Conservation (phyloP, 495 filamentous ascomycete species). For the Neurospora tetrasperma region DNA sequence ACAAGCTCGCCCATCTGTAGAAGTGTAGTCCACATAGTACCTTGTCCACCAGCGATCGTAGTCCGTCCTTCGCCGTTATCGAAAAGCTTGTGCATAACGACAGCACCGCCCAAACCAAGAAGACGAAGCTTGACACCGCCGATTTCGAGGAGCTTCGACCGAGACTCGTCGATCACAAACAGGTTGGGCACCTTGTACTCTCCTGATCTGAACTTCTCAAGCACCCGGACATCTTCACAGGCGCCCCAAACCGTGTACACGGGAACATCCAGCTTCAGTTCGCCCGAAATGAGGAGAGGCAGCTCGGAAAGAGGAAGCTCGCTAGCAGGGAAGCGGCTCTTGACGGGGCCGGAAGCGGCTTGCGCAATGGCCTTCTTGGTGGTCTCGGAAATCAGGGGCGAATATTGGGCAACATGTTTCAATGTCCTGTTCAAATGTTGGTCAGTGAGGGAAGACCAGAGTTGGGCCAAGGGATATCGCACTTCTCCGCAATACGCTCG, state of each 20-base stretch:
- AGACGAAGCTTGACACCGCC: slow-evolving; percentile 94
- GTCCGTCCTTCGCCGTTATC: slow-evolving; percentile 98
- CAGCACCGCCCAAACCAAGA: slow-evolving; percentile 86
- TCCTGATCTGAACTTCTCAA: slow-evolving; percentile 95
- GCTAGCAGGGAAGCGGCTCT: slow-evolving; percentile 64
- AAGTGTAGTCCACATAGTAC: slow-evolving; percentile 99
- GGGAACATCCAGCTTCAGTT: slow-evolving; percentile 81
- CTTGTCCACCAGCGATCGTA: slow-evolving; percentile 95
- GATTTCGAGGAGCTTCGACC: slow-evolving; percentile 85
- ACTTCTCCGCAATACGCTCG: slow-evolving; percentile 99
- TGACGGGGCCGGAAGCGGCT: slow-evolving; percentile 54
- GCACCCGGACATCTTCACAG: slow-evolving; percentile 93
- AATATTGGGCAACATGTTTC: slow-evolving; percentile 97
- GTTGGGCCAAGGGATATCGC: slow-evolving; percentile 26
- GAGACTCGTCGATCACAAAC: slow-evolving; percentile 96
- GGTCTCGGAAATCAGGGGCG: slow-evolving; percentile 77
- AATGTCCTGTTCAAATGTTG: slow-evolving; percentile 56
- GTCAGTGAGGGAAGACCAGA: slow-evolving; percentile 9
- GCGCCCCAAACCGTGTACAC: slow-evolving; percentile 99
- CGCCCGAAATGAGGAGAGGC: slow-evolving; percentile 79
- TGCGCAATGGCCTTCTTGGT: slow-evolving; percentile 73
- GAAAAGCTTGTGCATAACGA: slow-evolving; percentile 99
- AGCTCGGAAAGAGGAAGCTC: slow-evolving; percentile 94
- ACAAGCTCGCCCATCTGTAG: slow-evolving; percentile 98
- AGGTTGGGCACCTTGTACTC: slow-evolving; percentile 98